Percentiles rank a stretch among this genome's conserved stretches.
Evolutionary conservation across 495 filamentous ascomycete species (phyloP).

Genomic region (Xylona heveae): DNA sequence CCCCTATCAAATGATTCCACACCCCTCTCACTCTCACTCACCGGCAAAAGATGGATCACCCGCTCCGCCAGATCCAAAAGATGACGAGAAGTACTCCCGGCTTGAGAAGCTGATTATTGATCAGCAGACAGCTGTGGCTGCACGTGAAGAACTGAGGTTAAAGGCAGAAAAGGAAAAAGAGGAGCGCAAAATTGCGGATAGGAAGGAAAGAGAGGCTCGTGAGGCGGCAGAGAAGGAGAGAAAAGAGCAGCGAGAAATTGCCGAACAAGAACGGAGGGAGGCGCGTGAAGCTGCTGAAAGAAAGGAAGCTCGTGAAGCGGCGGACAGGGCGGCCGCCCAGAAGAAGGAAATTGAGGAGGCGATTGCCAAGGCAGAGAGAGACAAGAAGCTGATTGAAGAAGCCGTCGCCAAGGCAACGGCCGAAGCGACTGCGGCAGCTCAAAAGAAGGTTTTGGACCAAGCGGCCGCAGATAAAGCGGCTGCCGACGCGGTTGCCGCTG

Average conservation of each 20-base stretch:
- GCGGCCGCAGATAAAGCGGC: constrained; percentile 8
- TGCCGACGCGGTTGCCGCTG: no score
- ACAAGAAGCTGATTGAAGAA: constrained; percentile 17
- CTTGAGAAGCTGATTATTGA: constrained; percentile 7
- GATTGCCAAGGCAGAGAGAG: constrained; percentile 12
- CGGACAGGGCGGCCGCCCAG: constrained; percentile 10
- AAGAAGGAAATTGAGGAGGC: constrained; percentile 17
- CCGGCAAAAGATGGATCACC: constrained; percentile 14
- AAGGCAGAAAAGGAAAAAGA: constrained; percentile 7
- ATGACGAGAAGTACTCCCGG: constrained; percentile 7
- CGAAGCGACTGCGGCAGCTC: constrained; percentile 8
- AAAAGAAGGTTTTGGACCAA: constrained; percentile 12
- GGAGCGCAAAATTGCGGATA: no score
- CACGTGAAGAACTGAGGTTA: no score
- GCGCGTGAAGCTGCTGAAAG: constrained; percentile 9
- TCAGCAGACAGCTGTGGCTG: no score
- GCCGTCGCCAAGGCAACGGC: constrained; percentile 8
- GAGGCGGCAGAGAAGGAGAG: constrained; percentile 6
- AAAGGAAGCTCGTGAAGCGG: constrained; percentile 13
- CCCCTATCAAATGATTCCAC: constrained; percentile 3
- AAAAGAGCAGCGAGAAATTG: constrained; percentile 9
- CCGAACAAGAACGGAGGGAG: constrained; percentile 8
- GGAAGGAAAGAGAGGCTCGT: no score
- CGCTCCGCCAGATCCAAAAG: constrained; percentile 4
- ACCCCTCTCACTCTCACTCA: constrained; percentile 4